Conservation (phyloP, 202 grass and related monocot species). For the Bolboschoenoplectus hybrid region DNA sequence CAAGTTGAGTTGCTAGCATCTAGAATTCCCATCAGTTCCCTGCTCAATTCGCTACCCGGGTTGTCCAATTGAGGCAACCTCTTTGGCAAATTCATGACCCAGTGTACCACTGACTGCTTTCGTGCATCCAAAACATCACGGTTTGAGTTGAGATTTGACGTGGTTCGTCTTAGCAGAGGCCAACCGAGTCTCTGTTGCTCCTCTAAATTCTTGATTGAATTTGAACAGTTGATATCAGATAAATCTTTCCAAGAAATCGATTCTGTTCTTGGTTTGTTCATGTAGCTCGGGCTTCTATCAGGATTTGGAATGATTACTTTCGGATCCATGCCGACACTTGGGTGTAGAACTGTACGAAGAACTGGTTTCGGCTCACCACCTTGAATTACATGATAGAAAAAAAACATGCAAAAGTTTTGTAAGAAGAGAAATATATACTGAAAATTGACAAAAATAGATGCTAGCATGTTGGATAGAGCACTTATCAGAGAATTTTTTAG, state of each 20-base stretch:
- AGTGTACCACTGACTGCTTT: slow-evolving; percentile 89
- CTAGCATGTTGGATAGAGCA: neutral
- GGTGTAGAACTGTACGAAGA: slow-evolving; percentile 71
- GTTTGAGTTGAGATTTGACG: neutral
- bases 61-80: slow-evolving; percentile 46
- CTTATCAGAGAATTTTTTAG: neutral
- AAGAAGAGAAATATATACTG: neutral
- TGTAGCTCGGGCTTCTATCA: slow-evolving; percentile 54
- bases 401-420: neutral
- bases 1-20: slow-evolving; percentile 53
- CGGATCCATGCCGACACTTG: slow-evolving; percentile 78
- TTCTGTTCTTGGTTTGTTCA: slow-evolving; percentile 33
- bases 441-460: slow-evolving; percentile 22
- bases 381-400: slow-evolving; percentile 35
- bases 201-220: slow-evolving; percentile 31
- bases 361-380: slow-evolving; percentile 69
- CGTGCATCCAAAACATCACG: slow-evolving; percentile 35
- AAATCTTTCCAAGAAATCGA: neutral
- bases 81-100: slow-evolving; percentile 93
- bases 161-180: slow-evolving; percentile 64
- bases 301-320: slow-evolving; percentile 75
- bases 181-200: slow-evolving; percentile 64
- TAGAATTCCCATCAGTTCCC: slow-evolving; percentile 56
- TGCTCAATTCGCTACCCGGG: slow-evolving; percentile 40
- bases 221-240: slow-evolving; percentile 35